phyloP scores from a whole-genome alignment of 2,329 filamentous ascomycete species.

The Aspergillus fischeri region DNA sequence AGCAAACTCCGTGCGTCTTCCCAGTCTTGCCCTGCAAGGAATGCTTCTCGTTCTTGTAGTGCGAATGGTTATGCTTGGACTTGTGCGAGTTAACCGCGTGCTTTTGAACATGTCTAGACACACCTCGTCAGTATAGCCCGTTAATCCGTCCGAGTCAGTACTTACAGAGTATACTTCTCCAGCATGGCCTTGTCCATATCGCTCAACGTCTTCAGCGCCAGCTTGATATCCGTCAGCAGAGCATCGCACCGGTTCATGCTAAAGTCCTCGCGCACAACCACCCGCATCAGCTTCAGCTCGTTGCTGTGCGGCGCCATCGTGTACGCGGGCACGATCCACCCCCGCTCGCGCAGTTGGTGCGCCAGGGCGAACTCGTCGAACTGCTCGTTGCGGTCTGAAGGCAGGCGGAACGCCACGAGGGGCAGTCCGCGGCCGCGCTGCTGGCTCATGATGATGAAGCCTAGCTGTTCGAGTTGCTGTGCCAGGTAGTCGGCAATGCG shows the following conservation, averaged over 20 bases:
- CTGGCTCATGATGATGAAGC: conserved; percentile 86
- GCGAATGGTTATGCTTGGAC: conserved; percentile 47
- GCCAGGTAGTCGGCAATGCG: conserved; percentile 84
- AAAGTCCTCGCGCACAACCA: conserved; percentile 93
- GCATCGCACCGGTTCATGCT: conserved; percentile 75
- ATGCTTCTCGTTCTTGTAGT: conserved; percentile 71
- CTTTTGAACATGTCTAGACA: conserved; percentile 50
- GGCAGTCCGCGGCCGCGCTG: conserved; percentile 73
- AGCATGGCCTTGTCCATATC: conserved; percentile 70
- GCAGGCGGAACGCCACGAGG: conserved; percentile 81
- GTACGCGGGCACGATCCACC: conserved; percentile 94
- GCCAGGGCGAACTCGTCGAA: conserved; percentile 77
- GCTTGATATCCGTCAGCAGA: conserved; percentile 72
- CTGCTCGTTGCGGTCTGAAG: conserved; percentile 51
- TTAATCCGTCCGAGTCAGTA: conserved; percentile 2
- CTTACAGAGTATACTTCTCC: conserved; percentile 63
- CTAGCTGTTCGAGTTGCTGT: conserved; percentile 65
- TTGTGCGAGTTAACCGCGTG: conserved; percentile 54
- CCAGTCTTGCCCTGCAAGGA: conserved; percentile 84
- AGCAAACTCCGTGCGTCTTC: conserved; percentile 87
- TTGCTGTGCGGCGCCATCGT: conserved; percentile 91
- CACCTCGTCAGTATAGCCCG: conserved; percentile 1
- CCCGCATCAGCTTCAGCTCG: conserved; percentile 81
- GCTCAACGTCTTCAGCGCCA: conserved; percentile 67
- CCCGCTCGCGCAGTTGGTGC: conserved; percentile 77